These are phyloP conservation scores for Phyllosticta citrichinensis DNA, from an alignment of 2,329 filamentous ascomycete species.

Conservation along the genomic window DNA sequence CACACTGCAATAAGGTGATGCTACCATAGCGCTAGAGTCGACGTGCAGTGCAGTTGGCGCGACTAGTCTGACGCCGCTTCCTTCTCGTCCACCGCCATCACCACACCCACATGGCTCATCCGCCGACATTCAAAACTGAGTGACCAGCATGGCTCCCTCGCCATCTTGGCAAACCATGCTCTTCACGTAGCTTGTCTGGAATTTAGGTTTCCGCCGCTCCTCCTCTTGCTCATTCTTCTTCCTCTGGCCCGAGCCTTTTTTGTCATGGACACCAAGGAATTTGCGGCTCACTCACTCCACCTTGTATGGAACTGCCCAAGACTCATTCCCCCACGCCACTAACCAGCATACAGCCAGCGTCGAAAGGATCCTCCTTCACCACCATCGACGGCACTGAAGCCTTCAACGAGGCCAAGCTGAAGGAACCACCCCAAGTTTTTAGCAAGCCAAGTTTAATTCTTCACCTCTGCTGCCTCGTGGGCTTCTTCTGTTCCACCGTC, in stretches of 20 bases:
- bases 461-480: slow-evolving; percentile 14
- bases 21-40: background rate
- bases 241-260: background rate
- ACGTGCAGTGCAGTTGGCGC: background rate
- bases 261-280: background rate
- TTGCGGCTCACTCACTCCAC: background rate
- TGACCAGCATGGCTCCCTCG: background rate
- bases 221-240: background rate
- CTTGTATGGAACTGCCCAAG: background rate
- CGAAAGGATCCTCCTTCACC: slow-evolving; percentile 21
- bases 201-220: background rate
- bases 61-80: background rate
- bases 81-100: background rate
- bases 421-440: slow-evolving; percentile 36
- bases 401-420: slow-evolving; percentile 45
- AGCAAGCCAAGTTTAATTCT: slow-evolving; percentile 16
- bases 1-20: background rate
- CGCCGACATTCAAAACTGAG: background rate
- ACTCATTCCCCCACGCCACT: background rate
- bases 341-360: background rate
- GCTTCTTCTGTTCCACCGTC: slow-evolving; percentile 19
- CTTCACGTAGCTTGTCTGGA: background rate
- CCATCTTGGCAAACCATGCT: background rate
- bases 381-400: slow-evolving; percentile 44
- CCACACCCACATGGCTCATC: background rate